Conservation (phyloP, 2,329 filamentous ascomycete species). For the Sclerotinia minor region DNA sequence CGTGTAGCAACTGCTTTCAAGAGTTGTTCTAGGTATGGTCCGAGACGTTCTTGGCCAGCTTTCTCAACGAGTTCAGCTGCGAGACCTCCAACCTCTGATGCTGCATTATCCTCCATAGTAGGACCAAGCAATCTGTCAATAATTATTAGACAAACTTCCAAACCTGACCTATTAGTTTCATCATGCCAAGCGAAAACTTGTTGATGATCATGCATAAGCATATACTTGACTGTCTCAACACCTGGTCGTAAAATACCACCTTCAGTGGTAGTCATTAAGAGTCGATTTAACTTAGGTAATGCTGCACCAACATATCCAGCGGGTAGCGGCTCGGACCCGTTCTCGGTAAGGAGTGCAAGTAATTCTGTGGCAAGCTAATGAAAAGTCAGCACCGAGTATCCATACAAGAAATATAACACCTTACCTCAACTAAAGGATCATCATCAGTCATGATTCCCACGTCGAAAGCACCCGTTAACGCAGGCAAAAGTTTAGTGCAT, state of each 20-base stretch:
- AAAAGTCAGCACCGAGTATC: slow-evolving; percentile 32
- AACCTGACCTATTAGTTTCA: slow-evolving; percentile 73
- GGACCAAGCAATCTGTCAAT: slow-evolving; percentile 87
- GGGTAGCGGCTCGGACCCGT: slow-evolving; percentile 82
- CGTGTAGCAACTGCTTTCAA: slow-evolving; percentile 85
- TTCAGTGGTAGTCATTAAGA: slow-evolving; percentile 82
- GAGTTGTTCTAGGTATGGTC: slow-evolving; percentile 85
- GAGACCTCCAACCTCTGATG: slow-evolving; percentile 92
- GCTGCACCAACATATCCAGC: slow-evolving; percentile 80
- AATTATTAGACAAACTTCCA: slow-evolving; percentile 87
- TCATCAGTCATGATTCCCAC: slow-evolving; percentile 83
- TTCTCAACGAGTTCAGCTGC: slow-evolving; percentile 95
- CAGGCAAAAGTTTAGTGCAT: slow-evolving; percentile 83
- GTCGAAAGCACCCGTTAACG: slow-evolving; percentile 84
- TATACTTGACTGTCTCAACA: slow-evolving; percentile 82
- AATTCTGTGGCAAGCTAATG: slow-evolving; percentile 75
- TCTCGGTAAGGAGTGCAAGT: slow-evolving; percentile 75
- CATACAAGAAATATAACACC: slow-evolving; percentile 34
- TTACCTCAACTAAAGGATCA: slow-evolving; percentile 74
- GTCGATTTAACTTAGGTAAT: slow-evolving; percentile 80
- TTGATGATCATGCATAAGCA: slow-evolving; percentile 84
- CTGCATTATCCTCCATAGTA: slow-evolving; percentile 85
- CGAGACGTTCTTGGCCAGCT: slow-evolving; percentile 85
- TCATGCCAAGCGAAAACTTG: slow-evolving; percentile 89
- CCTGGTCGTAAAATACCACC: slow-evolving; percentile 85